phyloP scores from a whole-genome alignment of 495 filamentous ascomycete species.

The Talaromyces borbonicus region DNA sequence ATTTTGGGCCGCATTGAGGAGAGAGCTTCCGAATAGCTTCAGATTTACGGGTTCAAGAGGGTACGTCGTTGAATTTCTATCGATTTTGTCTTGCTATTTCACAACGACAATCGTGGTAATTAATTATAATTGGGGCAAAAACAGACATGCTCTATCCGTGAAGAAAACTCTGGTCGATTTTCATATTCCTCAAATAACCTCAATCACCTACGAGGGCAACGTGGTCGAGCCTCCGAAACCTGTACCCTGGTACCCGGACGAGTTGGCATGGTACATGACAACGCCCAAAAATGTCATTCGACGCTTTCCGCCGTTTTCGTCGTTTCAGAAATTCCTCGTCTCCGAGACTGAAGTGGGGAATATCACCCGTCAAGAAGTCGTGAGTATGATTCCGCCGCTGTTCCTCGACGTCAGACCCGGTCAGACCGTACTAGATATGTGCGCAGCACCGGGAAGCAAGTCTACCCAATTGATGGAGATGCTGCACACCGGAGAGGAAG shows the following conservation, averaged over 20 bases:
- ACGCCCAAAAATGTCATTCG: slow-evolving; percentile 90
- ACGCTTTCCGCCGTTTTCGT: slow-evolving; percentile 81
- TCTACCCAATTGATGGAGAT: slow-evolving; percentile 90
- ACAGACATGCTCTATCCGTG: slow-evolving; percentile 75
- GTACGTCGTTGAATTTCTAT: too few relatives aligned
- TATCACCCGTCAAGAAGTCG: slow-evolving; percentile 91
- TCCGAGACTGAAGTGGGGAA: slow-evolving; percentile 95
- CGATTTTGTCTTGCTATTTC: too few relatives aligned
- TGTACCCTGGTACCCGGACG: slow-evolving; percentile 85
- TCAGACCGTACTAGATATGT: slow-evolving; percentile 90
- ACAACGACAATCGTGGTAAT: too few relatives aligned
- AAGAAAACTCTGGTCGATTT: slow-evolving; percentile 73
- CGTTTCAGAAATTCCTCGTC: slow-evolving; percentile 97
- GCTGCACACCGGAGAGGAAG: slow-evolving; percentile 86
- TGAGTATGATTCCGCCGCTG: slow-evolving; percentile 97
- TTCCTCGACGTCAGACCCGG: slow-evolving; percentile 83
- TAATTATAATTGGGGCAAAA: too few relatives aligned
- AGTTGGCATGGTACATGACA: slow-evolving; percentile 91
- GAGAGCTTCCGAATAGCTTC: slow-evolving; percentile 91
- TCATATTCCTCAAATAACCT: slow-evolving; percentile 80
- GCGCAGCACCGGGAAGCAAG: slow-evolving; percentile 94
- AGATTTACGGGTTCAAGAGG: slow-evolving; percentile 89
- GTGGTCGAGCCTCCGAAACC: slow-evolving; percentile 68
- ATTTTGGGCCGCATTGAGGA: slow-evolving; percentile 73
- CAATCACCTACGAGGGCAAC: slow-evolving; percentile 70